A percentile compares a stretch with the other conserved stretches of the same genome.
phyloP scores from a whole-genome alignment of 1,139 yeast species.

The Pichia sorboxylosa region DNA sequence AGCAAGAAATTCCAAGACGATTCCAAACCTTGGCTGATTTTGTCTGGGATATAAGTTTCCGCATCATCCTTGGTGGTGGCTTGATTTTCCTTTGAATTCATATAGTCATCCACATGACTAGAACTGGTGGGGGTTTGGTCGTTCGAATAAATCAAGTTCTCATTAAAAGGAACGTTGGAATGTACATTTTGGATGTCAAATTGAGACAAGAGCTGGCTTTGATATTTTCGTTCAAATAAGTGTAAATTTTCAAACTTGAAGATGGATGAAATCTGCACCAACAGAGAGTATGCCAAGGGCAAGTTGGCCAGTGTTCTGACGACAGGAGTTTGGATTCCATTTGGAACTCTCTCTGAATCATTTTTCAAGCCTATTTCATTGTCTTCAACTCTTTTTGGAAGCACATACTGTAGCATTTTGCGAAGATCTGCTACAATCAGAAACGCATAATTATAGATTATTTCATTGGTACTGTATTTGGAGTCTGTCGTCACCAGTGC shows the following conservation, averaged over 20 bases:
- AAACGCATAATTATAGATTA: constrained; percentile 29
- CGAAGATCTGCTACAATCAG: constrained; percentile 33
- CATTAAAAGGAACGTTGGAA: constrained; percentile 27
- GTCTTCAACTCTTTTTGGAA: constrained; percentile 25
- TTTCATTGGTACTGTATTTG: constrained; percentile 7
- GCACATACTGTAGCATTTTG: constrained; percentile 37
- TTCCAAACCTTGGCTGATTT: constrained; percentile 6
- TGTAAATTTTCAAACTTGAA: constrained; percentile 10
- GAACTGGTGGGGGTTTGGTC: constrained; percentile 8
- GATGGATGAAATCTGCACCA: constrained; percentile 17
- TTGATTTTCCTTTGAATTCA: constrained; percentile 1
- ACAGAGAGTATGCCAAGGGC: constrained; percentile 29
- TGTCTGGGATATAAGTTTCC: constrained; percentile 7
- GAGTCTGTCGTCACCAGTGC: constrained; percentile 20
- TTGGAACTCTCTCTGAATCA: background rate
- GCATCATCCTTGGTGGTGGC: background rate
- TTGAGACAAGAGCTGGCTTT: constrained; percentile 25
- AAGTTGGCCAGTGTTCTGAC: constrained; percentile 33
- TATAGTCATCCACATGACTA: constrained; percentile 13
- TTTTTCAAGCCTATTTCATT: background rate
- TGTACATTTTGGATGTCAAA: constrained; percentile 29
- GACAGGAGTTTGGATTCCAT: constrained; percentile 1
- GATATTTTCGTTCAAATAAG: constrained; percentile 22
- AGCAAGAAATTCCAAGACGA: constrained; percentile 40
- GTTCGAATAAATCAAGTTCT: constrained; percentile 3